These are phyloP conservation scores for Plantago major DNA, from an alignment of 257 asterid species.

Conservation along the genomic window DNA sequence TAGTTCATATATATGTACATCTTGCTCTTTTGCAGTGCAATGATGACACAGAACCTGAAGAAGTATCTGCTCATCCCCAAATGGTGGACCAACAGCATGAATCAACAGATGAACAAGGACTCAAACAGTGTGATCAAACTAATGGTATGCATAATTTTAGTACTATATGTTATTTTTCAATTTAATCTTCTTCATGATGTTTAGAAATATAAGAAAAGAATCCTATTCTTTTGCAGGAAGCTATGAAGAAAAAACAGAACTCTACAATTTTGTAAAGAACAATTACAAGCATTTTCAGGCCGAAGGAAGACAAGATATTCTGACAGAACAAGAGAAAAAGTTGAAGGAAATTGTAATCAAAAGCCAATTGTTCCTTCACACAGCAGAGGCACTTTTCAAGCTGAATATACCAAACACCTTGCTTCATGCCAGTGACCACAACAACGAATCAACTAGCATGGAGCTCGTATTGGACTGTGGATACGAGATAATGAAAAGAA, in stretches of 20 bases:
- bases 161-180: too few species aligned
- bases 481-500: slow-evolving; percentile 69
- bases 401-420: slow-evolving; percentile 67
- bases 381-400: slow-evolving; percentile 84
- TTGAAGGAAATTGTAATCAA: slow-evolving; percentile 63
- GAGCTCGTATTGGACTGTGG: slow-evolving; percentile 60
- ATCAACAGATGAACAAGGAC: slow-evolving; percentile 22
- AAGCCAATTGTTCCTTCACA: slow-evolving; percentile 57
- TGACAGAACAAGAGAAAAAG: slow-evolving; percentile 66
- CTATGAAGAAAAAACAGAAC: slow-evolving; percentile 12
- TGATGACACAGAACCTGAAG: slow-evolving; percentile 13
- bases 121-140: slow-evolving; percentile 31
- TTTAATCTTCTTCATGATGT: background rate
- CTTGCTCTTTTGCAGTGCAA: slow-evolving; percentile 39
- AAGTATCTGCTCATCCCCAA: slow-evolving; percentile 26
- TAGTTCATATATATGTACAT: background rate
- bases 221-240: slow-evolving; percentile 23
- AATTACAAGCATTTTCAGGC: slow-evolving; percentile 13
- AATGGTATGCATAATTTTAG: slow-evolving; percentile 20
- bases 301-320: slow-evolving; percentile 28
- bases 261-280: background rate
- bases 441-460: slow-evolving; percentile 28
- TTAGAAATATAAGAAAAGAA: background rate
- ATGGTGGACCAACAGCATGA: slow-evolving; percentile 18
- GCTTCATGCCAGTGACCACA: slow-evolving; percentile 47